These are phyloP conservation scores for Caloboletus firmus DNA, from an alignment of 1,284 basidiomycete species.

Conservation along the genomic window DNA sequence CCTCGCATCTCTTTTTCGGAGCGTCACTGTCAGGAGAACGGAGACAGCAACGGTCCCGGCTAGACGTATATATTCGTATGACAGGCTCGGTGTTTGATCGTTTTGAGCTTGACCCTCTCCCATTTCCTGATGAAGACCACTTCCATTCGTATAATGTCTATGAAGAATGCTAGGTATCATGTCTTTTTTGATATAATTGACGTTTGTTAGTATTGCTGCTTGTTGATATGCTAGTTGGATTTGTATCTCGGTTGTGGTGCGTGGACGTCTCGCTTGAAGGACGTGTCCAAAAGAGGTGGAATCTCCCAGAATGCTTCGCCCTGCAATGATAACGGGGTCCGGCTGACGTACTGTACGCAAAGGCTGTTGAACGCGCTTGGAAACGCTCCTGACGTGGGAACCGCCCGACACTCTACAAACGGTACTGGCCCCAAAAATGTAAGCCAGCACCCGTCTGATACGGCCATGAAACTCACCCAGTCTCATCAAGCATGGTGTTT, in stretches of 20 bases:
- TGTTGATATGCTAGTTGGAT: constrained; percentile 31
- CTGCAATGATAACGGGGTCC: constrained; percentile 21
- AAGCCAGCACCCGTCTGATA: not conserved
- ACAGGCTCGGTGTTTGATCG: constrained; percentile 60
- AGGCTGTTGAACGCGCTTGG: constrained; percentile 71
- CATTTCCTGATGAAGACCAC: constrained; percentile 54
- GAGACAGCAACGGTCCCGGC: constrained; percentile 44
- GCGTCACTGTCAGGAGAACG: constrained; percentile 52
- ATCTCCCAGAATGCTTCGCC: constrained; percentile 33
- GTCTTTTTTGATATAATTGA: constrained; percentile 36
- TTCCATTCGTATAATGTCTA: constrained; percentile 49
- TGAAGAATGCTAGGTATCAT: constrained; percentile 59
- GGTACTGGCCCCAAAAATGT: constrained; percentile 39
- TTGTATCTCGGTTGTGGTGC: too few relatives aligned
- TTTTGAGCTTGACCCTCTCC: constrained; percentile 66
- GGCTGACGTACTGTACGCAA: constrained; percentile 52
- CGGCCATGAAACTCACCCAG: constrained; percentile 36
- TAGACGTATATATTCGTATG: constrained; percentile 61
- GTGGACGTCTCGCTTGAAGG: too few relatives aligned
- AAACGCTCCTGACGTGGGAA: constrained; percentile 50
- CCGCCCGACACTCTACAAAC: constrained; percentile 42
- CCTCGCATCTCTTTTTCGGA: constrained; percentile 46
- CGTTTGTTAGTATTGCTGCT: constrained; percentile 17
- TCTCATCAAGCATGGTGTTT: constrained; percentile 31
- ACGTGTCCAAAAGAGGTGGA: not conserved